Evolutionary conservation across 768 basidiomycete species (phyloP), one percentile per base, ranked within the genome.

Genomic region (Mycena metata): DNA sequence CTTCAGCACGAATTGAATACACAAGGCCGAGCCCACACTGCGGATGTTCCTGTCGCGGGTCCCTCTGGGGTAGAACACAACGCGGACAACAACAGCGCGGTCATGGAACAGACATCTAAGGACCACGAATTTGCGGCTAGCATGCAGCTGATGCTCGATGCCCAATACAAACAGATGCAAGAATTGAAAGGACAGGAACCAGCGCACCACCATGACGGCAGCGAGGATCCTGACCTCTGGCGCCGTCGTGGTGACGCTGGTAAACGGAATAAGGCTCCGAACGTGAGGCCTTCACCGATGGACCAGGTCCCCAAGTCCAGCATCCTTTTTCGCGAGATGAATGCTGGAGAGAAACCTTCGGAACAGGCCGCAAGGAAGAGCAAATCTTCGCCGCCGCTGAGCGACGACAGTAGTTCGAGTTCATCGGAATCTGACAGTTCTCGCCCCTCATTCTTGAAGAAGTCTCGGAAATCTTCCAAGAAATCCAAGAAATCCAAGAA

Each of bases 401-500:
- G 46, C 36, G 59, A 60, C 39, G 33, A 30, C 21, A 36, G 35
- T 41, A 13, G n/a, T n/a, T 42, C 39, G 5, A 45, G 57, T 30
- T 58, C 57, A 3, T 58, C 57, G 9, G 16, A 46, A 13, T 46
- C 57, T 1, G 57, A 58, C 8, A 7, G 23, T 3, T 21, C 33
- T 10, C 24, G 30, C 5, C 45, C 26, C 36, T 26, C 12, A 33
- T 59, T 16, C 24, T 54, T 39, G 35, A 36, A 54, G 15, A 39
- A 54, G 23, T 10, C 51, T 19, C 17, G 26, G 35, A 58, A 58
- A 19, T 33, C 51, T 26, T 45, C 43, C 26, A 54, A 36, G 7
- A 54, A 39, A 54, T 36, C 52, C 36, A 58, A 58, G 24, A 58
- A 57, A n/a, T n/a, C n/a, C 10, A 45, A 46, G 30, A 33, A 46